Evolutionary conservation across 2,329 filamentous ascomycete genomes (phyloP), one percentile per base, ranked within the genome.

Genomic region (Arachnomyces sp.): DNA sequence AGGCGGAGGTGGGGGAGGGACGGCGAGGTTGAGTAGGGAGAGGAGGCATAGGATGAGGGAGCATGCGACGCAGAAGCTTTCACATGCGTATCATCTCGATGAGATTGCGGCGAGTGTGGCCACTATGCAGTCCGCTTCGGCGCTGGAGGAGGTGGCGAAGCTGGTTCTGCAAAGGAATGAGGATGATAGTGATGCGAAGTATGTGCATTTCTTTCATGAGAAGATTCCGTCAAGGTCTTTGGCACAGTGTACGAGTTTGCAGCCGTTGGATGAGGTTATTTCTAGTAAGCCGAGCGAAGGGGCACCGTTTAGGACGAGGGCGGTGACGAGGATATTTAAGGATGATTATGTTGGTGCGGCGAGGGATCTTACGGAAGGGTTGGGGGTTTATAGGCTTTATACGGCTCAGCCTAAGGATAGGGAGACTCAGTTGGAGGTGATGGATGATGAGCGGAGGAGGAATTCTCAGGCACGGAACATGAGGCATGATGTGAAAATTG

Each of bases 171-270:
- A 84, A 57, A 73, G 84, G 45, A 80, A 77, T 44, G 71, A 77
- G n/a, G 59, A 72, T 37, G 80, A 88, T 54, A 63, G 71, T 32
- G 84, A 92, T 54, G 86, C 85, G 18, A 84, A 82, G 60, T 92
- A 92, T 57, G 86, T 92, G n/a, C 84, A 92, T 57, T 92, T 90
- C 65, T 93, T 93, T 61, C 85, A 90, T 63, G 85, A 93, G 63
- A 92, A 90, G 73, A 89, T 92, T 17, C 83, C 85, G 1, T 84
- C 79, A 31, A 69, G 82, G 31, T 79, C 83, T 57, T 68, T 92
- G 57, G 82, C 80, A 28, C 77, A 86, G 52, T 80, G 75, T 51
- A 89, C 84, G 7, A 81, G 77, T 46, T 62, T 89, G 42, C 66
- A 75, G 38, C 72, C 79, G 3, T 61, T 93, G 48, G 71, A 80